phyloP scores from a whole-genome alignment of 129 eudicot genomes.

The Saussurea involucrata region DNA sequence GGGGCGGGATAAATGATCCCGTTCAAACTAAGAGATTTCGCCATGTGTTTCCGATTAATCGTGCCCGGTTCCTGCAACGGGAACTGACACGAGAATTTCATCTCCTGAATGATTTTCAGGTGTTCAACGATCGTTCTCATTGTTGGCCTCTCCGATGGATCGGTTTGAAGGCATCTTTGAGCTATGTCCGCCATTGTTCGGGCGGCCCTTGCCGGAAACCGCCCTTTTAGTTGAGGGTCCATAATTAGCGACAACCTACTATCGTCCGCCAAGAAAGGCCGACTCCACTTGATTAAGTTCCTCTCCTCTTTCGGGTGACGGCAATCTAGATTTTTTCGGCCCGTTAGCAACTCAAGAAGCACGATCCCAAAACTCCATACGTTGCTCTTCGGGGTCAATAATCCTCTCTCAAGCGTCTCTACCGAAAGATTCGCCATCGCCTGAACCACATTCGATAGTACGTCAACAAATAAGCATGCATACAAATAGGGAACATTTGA shows the following conservation, averaged over 20 bases:
- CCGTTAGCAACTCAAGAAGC: constrained; percentile 87
- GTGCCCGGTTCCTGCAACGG: constrained; percentile 84
- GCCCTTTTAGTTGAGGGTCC: constrained; percentile 93
- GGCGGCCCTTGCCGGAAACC: constrained; percentile 77
- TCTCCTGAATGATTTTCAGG: constrained; percentile 65
- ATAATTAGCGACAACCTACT: constrained; percentile 75
- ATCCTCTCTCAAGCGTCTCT: constrained; percentile 80
- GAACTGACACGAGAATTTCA: constrained; percentile 62
- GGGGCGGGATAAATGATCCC: constrained; percentile 62
- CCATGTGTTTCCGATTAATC: constrained; percentile 61
- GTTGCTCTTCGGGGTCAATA: constrained; percentile 87
- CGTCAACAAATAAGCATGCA: neutral
- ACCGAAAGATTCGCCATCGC: constrained; percentile 69
- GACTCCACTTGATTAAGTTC: constrained; percentile 82
- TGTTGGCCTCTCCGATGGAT: constrained; percentile 93
- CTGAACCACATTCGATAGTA: constrained; percentile 35
- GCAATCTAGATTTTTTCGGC: constrained; percentile 74
- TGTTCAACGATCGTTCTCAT: constrained; percentile 79
- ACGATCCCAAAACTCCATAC: constrained; percentile 95
- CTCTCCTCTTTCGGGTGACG: constrained; percentile 82
- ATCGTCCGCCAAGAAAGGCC: constrained; percentile 87
- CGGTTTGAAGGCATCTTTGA: constrained; percentile 79
- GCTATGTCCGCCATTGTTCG: constrained; percentile 81
- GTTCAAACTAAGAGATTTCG: constrained; percentile 63
- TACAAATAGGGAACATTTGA: neutral